Conservation (phyloP, 2,329 filamentous ascomycete genomes). For the Botrytis pseudocinerea region DNA sequence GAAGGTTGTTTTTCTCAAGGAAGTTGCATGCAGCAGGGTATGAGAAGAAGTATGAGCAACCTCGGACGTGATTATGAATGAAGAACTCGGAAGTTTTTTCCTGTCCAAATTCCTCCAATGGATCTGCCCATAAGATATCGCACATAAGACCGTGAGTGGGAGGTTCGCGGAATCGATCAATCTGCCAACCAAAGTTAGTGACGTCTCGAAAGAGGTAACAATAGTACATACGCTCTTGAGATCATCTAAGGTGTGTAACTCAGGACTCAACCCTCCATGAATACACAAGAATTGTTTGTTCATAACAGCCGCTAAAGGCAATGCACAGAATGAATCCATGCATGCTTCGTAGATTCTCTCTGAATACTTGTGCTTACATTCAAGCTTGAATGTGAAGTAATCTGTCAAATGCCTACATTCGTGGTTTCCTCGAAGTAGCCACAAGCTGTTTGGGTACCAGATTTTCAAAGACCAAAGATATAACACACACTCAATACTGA, state of each 20-base stretch:
- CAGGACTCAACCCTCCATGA: conserved; percentile 92
- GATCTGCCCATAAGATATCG: conserved; percentile 98
- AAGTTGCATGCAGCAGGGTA: conserved; percentile 97
- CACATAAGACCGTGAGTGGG: conserved; percentile 98
- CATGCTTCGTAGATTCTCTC: conserved; percentile 95
- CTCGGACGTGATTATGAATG: conserved; percentile 95
- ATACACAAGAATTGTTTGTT: conserved; percentile 99
- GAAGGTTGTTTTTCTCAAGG: conserved; percentile 96
- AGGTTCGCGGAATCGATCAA: conserved; percentile 96
- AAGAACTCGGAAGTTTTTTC: conserved; percentile 99
- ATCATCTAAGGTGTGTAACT: conserved; percentile 93
- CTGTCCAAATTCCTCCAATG: conserved; percentile 96
- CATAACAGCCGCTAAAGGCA: conserved; percentile 95
- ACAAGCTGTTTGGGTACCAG: conserved; percentile 96
- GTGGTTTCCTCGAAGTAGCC: conserved; percentile 96
- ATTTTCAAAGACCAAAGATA: conserved; percentile 99
- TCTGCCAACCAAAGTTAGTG: conserved; percentile 51
- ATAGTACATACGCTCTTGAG: conserved; percentile 70
- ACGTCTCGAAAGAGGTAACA: neutral
- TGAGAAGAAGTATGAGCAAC: conserved; percentile 99
- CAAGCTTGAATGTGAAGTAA: conserved; percentile 99
- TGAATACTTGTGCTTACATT: conserved; percentile 99
- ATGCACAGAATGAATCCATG: conserved; percentile 95
- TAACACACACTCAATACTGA: conserved; percentile 97
- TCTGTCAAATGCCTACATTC: conserved; percentile 98